These are phyloP conservation scores for Whalleya microplaca DNA, from an alignment of 2,329 filamentous ascomycete species.

Conservation along the genomic window DNA sequence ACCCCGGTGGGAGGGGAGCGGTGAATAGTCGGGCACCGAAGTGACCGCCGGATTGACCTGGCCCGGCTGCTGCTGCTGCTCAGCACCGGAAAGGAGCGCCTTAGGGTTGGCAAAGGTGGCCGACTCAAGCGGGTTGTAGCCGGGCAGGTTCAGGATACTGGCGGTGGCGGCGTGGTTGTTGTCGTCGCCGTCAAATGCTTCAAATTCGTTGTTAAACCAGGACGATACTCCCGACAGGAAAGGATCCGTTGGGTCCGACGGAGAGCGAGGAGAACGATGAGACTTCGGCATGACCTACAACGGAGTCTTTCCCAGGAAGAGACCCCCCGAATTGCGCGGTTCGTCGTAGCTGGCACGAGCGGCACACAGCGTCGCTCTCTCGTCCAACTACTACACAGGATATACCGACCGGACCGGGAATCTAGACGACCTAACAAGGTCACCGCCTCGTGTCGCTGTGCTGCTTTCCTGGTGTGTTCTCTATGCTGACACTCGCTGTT, in stretches of 20 bases:
- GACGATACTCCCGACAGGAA: slow-evolving; percentile 40
- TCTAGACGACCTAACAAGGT: not conserved
- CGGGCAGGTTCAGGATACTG: slow-evolving; percentile 36
- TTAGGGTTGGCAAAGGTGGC: slow-evolving; percentile 25
- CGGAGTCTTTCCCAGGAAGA: not conserved
- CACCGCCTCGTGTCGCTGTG: not conserved
- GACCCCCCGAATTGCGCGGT: slow-evolving; percentile 1
- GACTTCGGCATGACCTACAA: slow-evolving; percentile 30
- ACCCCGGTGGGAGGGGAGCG: slow-evolving; percentile 32
- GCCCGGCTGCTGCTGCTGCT: slow-evolving; percentile 9
- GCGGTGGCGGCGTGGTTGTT: slow-evolving; percentile 32
- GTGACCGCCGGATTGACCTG: slow-evolving; percentile 16
- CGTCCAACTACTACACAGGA: not conserved
- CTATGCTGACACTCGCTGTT: no score
- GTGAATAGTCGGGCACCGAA: slow-evolving; percentile 14
- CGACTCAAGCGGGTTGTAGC: slow-evolving; percentile 29
- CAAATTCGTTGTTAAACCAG: slow-evolving; percentile 39
- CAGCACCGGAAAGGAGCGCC: slow-evolving; percentile 12
- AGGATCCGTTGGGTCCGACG: slow-evolving; percentile 34
- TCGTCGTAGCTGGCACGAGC: not conserved
- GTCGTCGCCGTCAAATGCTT: slow-evolving; percentile 41
- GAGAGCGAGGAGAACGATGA: slow-evolving; percentile 26
- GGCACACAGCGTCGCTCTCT: not conserved
- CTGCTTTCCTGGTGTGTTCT: no score
- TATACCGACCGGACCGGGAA: not conserved